Base-by-base conservation (phyloP, 495 filamentous ascomycete genomes). In the Lasiosphaeria hispida region DNA sequence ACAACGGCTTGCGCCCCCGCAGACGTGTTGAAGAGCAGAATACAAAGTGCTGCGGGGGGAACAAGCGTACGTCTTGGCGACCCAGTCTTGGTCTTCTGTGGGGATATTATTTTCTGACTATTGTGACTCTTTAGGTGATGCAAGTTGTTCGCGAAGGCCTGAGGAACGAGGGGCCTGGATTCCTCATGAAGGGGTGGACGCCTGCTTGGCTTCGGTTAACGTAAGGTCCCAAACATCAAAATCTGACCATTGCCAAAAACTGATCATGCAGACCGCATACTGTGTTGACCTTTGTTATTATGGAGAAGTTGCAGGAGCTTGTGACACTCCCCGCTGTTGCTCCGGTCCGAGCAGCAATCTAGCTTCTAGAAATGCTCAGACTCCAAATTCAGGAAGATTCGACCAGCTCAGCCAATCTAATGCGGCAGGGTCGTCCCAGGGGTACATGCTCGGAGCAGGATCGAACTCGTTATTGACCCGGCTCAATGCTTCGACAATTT, bases 341-440 rank as follows among this genome's bases (percentile, higher is more conserved):
- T 3, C 37, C 48, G 14, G 45, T 50, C 23, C 62, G 49, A 5
- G 50, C 38, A 10, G 53, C 35, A 49, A 38, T 35, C n/a, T 59
- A 42, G 56, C 47, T 9, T 37, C 45, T 40, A 13, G 33, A 4
- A 8, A 2, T 15, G 7, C 7, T 67, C 60, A 72, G 8, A 60
- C 60, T 18, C 64, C 69, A 64, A 74, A 72, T 18, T 72, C 69
- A 3, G 71, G 71, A 15, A 76, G 56, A 63, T 77, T 83, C 30
- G 78, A 77, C 75, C 83, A 82, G 58, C 85, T 81, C 53, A 85
- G 67, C 84, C 83, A 87, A 51, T 84, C 79, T 68, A 83, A 76
- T 37, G 72, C 75, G 33, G 78, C 76, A 58, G 80, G 72, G 50
- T 85, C 81, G 60, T 84, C 81, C 59, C 80, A 73, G 0, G 81